Evolutionary conservation across 2,329 filamentous ascomycete genomes (phyloP).

Genomic region (Coleophoma cylindrospora): DNA sequence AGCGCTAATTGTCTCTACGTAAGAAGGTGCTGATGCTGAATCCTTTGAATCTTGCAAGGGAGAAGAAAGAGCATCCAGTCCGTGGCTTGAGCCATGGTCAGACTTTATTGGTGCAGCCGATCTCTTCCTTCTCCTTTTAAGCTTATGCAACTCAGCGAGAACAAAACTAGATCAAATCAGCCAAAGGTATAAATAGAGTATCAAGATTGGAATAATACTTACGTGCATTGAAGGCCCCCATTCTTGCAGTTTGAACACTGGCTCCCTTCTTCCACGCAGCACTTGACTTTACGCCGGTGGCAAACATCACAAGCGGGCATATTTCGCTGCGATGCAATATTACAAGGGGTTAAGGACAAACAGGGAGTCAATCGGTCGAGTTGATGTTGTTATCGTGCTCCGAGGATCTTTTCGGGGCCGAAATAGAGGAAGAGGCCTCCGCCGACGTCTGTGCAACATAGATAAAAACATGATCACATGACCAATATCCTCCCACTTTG

Average conservation of each 20-base stretch:
- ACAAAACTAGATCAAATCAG: not conserved
- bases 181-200: not conserved
- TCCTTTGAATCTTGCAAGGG: too few species aligned
- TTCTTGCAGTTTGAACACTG: slow-evolving; percentile 7
- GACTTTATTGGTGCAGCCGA: not conserved
- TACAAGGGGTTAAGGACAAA: too few species aligned
- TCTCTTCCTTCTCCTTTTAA: not conserved
- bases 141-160: not conserved
- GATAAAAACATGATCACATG: too few species aligned
- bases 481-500: too few species aligned
- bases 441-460: too few species aligned
- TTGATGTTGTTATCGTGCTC: too few species aligned
- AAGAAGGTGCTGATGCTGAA: not conserved
- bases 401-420: too few species aligned
- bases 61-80: too few species aligned
- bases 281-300: slow-evolving; percentile 12
- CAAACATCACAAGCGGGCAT: slow-evolving; percentile 9
- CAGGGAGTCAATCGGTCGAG: too few species aligned
- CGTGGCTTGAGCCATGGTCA: too few species aligned
- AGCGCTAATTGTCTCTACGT: not conserved
- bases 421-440: too few species aligned
- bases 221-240: slow-evolving; percentile 7
- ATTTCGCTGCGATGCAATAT: not conserved
- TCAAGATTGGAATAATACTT: not conserved
- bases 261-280: slow-evolving; percentile 5